Evolutionary conservation across 2,329 filamentous ascomycete species (phyloP), one percentile per base, ranked within the genome.

Genomic region (Aspergillus pseudoviridinutans): DNA sequence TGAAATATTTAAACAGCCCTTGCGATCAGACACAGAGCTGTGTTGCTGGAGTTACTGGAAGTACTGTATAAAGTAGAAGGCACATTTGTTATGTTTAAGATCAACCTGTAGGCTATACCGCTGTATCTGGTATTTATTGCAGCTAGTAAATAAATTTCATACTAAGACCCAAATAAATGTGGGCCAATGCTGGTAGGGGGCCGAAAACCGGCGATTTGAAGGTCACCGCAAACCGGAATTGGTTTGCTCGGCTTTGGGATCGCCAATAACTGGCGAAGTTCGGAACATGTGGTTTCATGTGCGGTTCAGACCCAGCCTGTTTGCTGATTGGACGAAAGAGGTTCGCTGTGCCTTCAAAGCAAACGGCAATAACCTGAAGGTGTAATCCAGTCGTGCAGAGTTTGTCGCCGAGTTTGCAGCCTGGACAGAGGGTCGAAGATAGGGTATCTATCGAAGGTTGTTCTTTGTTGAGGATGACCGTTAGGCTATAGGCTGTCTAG

Each of bases 1-100:
- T 96, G 89, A 75, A 69, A 57, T 66, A 64, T 54, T 64, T 78
- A 32, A 68, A 67, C 47, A 57, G 63, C 35, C 49, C 64, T 14
- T 65, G 53, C 58, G 61, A 55, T 46, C 47, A 60, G 55, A 50
- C 50, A 38, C 56, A 27, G 20, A 25, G 44, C 44, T 47, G 10
- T 47, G 22, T 47, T 25, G 22, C 44, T 24, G 22, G 24, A 17
- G 24, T 25, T 47, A 24, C 9, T 10, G 20, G 4, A 44, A 22
- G 12, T 7, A n/a, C n/a, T n/a, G n/a, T n/a, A 14, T 22, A 58
- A 53, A 57, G 25, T 27, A 52, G 12, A 27, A 53, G 32, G 32
- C n/a, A 41, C 29, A 47, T 14, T 20, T n/a, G 10, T 53, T 28
- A 52, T 56, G 27, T 50, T 50, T 42, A 56, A 56, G 29, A 50